Evolutionary conservation across 257 asterid species (phyloP).

Genomic region (Petrea volubilis): DNA sequence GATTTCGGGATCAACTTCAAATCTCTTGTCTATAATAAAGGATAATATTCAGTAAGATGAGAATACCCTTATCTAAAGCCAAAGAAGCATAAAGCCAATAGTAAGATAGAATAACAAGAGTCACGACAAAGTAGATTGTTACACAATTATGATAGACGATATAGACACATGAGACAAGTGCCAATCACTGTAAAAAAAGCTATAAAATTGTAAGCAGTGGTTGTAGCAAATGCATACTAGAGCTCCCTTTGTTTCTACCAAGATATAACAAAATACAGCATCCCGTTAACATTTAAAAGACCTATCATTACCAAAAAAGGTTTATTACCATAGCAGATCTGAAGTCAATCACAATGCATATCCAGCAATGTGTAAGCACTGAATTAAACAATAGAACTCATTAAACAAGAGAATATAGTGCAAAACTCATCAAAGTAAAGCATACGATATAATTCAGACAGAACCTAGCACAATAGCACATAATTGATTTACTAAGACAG

Average conservation of each 20-base stretch:
- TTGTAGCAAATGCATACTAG: background rate
- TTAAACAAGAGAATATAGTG: background rate
- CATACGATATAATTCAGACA: conserved; percentile 10
- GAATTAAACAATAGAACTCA: background rate
- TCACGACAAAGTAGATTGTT: background rate
- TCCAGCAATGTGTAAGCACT: conserved; percentile 1
- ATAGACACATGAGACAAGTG: background rate
- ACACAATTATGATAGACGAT: background rate
- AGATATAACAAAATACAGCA: background rate
- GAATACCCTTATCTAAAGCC: background rate
- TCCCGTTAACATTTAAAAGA: background rate
- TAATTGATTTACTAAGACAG: background rate
- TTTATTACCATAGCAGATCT: background rate
- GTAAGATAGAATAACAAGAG: background rate
- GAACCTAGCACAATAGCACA: background rate
- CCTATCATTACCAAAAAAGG: background rate
- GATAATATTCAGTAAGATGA: conserved; percentile 14
- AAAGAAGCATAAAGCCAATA: background rate
- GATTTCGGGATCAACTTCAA: conserved; percentile 69
- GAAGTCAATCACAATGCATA: background rate
- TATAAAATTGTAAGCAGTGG: background rate
- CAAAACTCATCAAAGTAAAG: background rate
- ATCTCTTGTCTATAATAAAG: conserved; percentile 71
- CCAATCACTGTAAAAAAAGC: background rate
- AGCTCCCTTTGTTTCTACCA: background rate